Conservation (phyloP, 139 green algal genomes). For the Chlamydomonas sp. region DNA sequence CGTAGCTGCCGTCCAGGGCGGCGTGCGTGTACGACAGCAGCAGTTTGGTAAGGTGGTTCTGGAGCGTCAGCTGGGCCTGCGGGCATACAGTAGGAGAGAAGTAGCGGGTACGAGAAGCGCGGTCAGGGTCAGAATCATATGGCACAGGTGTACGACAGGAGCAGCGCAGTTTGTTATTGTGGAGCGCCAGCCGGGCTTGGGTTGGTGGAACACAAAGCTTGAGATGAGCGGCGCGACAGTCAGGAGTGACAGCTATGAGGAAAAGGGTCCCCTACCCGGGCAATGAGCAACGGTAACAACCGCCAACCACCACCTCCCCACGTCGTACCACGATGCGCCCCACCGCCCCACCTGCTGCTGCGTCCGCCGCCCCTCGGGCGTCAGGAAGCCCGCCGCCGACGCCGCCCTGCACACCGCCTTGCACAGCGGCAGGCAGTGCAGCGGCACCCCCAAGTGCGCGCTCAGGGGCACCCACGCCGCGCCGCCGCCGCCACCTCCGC, state of each 20-base stretch:
- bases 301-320: no score
- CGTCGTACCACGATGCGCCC: no score
- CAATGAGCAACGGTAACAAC: no score
- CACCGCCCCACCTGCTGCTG: constrained; percentile 57
- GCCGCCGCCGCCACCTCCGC: not conserved
- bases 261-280: no score
- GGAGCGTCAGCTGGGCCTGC: not conserved
- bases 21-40: constrained; percentile 6
- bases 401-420: constrained; percentile 71
- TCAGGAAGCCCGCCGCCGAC: constrained; percentile 58
- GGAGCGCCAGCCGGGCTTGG: no score
- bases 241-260: no score
- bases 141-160: no score
- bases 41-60: constrained; percentile 3
- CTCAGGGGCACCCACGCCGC: constrained; percentile 77
- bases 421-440: constrained; percentile 77
- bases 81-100: not conserved
- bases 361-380: constrained; percentile 28
- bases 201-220: no score
- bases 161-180: no score
- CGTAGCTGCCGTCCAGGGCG: constrained; percentile 15
- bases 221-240: no score
- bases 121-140: no score
- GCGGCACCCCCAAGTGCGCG: constrained; percentile 79
- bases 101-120: no score